Evolutionary conservation across 2,329 filamentous ascomycete species (phyloP).

Genomic region (Apiospora phragmitis): DNA sequence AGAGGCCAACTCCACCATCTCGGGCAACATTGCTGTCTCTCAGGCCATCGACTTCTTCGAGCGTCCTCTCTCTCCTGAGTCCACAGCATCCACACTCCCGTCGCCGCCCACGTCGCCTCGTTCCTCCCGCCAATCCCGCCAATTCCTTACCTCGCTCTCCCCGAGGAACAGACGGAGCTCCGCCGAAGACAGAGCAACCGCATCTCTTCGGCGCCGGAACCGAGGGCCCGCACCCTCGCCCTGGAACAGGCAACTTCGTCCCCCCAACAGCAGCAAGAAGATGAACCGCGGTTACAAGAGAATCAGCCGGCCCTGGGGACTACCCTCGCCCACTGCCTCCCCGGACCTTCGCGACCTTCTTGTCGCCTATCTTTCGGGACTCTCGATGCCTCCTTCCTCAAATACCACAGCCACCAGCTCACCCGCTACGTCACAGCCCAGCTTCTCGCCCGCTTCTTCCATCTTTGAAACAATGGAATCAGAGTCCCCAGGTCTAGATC

Average conservation of each 20-base stretch:
- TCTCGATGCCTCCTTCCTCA: constrained; percentile 15
- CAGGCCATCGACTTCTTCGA: constrained; percentile 30
- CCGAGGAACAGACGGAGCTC: constrained; percentile 24
- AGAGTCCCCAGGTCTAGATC: constrained; percentile 19
- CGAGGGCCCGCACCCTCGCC: not conserved
- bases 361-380: constrained; percentile 20
- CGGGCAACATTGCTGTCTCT: constrained; percentile 28
- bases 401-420: constrained; percentile 18
- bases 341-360: constrained; percentile 23
- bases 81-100: not conserved
- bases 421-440: constrained; percentile 15
- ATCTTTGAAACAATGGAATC: constrained; percentile 11
- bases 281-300: constrained; percentile 25
- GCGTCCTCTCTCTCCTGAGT: constrained; percentile 10
- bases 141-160: constrained; percentile 27
- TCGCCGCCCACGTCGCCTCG: constrained; percentile 18
- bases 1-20: constrained; percentile 27
- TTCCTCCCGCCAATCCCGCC: constrained; percentile 13
- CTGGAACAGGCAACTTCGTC: not conserved
- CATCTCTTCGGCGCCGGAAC: constrained; percentile 18
- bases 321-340: constrained; percentile 18
- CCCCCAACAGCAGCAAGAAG: constrained; percentile 16
- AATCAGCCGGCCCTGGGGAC: constrained; percentile 25
- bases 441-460: constrained; percentile 6
- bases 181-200: constrained; percentile 24